Evolutionary conservation across 2,329 filamentous ascomycete species (phyloP), one percentile per base, ranked within the genome.

Genomic region (Periconia macrospinosa): DNA sequence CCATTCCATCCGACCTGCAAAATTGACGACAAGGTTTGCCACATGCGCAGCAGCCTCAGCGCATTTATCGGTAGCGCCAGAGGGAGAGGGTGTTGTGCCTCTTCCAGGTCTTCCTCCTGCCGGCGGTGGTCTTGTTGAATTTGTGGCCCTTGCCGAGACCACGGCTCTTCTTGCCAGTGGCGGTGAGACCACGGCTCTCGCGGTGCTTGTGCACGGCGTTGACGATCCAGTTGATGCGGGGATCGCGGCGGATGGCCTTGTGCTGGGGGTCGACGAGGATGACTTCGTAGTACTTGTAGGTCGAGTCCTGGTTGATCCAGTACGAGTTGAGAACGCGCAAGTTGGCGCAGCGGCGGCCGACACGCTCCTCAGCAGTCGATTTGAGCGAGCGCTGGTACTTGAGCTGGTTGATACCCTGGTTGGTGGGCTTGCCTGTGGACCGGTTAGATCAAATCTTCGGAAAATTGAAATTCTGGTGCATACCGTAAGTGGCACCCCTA

Each of bases 231-330:
- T 96, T 99, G 90, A 99, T 97, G 82, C 94, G 92, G 75, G 94
- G 84, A 81, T 99, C 94, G 77, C 90, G 91, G 81, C 94, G 94
- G 86, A 99, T 99, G 77, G 94, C 94, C 88, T 97, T 97, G 91
- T 99, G 94, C 85, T 95, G 90, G 79, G 94, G 94, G 85, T 99
- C 94, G 78, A 99, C 93, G 76, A 97, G 91, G 85, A 99, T 97
- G 81, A 97, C 88, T 84, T 99, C 94, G 86, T 87, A 99, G 90
- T 99, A 99, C 87, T 99, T 99, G 91, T 97, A 99, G 82, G 94
- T 99, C 59, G 92, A 97, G 86, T 99, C 94, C 87, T 97, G 92
- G 90, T 99, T 99, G 86, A 99, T 91, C 95, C 95, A 99, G 92
- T 99, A 99, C 64, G 93, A 97, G 90, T 99, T 99, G 76, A 99